These are phyloP conservation scores for Sporopachydermia cereana DNA, from an alignment of 1,139 yeast genomes.

Conservation along the genomic window DNA sequence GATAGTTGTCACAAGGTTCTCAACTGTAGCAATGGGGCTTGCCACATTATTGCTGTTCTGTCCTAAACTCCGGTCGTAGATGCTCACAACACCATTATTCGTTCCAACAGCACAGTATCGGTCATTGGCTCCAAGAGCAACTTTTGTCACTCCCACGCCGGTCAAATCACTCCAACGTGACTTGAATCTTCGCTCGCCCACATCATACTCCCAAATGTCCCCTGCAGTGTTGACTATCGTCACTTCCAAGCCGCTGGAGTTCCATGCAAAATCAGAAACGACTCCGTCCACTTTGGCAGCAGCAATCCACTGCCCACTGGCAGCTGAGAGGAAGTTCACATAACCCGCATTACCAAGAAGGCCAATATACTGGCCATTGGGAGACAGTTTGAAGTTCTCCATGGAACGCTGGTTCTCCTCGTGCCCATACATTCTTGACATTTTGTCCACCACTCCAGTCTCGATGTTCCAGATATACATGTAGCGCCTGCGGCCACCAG, in stretches of 20 bases:
- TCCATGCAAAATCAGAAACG: slow-evolving; percentile 66
- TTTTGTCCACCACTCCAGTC: slow-evolving; percentile 67
- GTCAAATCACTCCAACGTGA: slow-evolving; percentile 81
- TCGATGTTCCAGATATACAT: slow-evolving; percentile 87
- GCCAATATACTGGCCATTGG: slow-evolving; percentile 61
- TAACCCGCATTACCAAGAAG: slow-evolving; percentile 82
- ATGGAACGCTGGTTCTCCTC: slow-evolving; percentile 77
- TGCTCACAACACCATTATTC: slow-evolving; percentile 78
- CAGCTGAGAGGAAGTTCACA: slow-evolving; percentile 68
- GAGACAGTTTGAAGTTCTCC: slow-evolving; percentile 70
- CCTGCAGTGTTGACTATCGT: slow-evolving; percentile 70
- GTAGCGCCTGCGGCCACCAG: slow-evolving; percentile 87
- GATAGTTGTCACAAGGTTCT: slow-evolving; percentile 73
- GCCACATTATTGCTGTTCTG: slow-evolving; percentile 14
- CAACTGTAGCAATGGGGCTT: slow-evolving; percentile 50
- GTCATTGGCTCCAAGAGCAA: slow-evolving; percentile 72
- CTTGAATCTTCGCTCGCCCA: slow-evolving; percentile 36
- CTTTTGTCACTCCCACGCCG: slow-evolving; percentile 70
- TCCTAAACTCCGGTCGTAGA: slow-evolving; percentile 50
- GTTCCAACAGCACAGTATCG: slow-evolving; percentile 87
- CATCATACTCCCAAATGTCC: slow-evolving; percentile 81
- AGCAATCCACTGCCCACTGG: slow-evolving; percentile 73
- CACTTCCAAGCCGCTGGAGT: slow-evolving; percentile 34
- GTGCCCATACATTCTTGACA: slow-evolving; percentile 85
- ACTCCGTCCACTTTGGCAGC: slow-evolving; percentile 88